Evolutionary conservation across 2,329 filamentous ascomycete species (phyloP).

Genomic region (Chaetomium globosum): DNA sequence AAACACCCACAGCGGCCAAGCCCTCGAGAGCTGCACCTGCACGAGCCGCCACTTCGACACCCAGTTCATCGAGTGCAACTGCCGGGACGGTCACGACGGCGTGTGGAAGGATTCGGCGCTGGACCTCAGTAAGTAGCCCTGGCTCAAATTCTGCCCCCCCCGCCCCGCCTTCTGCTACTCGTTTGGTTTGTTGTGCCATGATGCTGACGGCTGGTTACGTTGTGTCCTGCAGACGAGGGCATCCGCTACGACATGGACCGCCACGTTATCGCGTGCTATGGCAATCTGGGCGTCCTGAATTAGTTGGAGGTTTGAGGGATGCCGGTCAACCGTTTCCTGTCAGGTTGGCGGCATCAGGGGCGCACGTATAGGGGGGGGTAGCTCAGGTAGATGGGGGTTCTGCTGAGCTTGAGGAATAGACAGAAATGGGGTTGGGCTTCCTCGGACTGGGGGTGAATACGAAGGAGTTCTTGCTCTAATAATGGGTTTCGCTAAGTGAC

Average conservation of each 20-base stretch:
- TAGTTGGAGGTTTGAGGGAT: neutral
- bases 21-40: slow-evolving; percentile 9
- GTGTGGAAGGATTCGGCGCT: neutral
- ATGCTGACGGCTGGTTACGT: neutral
- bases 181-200: neutral
- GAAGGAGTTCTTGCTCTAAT: neutral
- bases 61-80: slow-evolving; percentile 11
- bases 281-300: neutral
- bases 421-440: neutral
- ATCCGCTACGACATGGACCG: slow-evolving; percentile 16
- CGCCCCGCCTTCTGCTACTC: no score
- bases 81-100: neutral
- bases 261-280: slow-evolving; percentile 17
- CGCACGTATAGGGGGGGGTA: no score
- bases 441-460: neutral
- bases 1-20: slow-evolving; percentile 5
- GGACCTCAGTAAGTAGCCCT: slow-evolving; percentile 5
- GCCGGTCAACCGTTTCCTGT: neutral
- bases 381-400: neutral
- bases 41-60: slow-evolving; percentile 2
- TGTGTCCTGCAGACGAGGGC: neutral
- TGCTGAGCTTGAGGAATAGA: neutral
- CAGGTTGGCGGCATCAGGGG: neutral
- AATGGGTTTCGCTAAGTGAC: neutral
- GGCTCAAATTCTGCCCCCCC: neutral